Conservation (phyloP, 2,329 filamentous ascomycete genomes). For the Pyricularia pennisetigena region DNA sequence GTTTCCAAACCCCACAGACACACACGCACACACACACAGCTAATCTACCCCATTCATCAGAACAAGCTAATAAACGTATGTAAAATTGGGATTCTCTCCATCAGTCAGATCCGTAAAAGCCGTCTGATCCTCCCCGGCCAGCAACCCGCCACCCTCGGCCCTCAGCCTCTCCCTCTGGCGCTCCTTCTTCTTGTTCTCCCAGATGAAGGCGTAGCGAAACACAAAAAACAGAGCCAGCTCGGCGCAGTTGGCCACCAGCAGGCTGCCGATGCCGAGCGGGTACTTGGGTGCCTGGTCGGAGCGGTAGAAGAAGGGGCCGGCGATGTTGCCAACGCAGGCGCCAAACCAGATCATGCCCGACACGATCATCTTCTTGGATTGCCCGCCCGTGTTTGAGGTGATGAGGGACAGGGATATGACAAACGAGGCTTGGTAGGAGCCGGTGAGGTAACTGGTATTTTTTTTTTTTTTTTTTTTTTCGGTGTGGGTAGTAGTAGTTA, state of each 20-base stretch:
- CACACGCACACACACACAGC: too few species aligned
- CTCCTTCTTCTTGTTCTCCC: slow-evolving; percentile 29
- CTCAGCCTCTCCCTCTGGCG: slow-evolving; percentile 20
- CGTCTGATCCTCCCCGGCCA: slow-evolving; percentile 23
- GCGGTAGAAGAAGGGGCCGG: slow-evolving; percentile 53
- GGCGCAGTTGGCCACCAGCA: slow-evolving; percentile 29
- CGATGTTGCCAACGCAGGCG: slow-evolving; percentile 51
- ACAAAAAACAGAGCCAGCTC: slow-evolving; percentile 27
- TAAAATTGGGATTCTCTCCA: slow-evolving; percentile 30
- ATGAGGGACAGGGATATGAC: slow-evolving; percentile 32
- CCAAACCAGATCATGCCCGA: slow-evolving; percentile 51
- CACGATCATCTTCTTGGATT: slow-evolving; percentile 56
- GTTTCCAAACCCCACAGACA: too few species aligned
- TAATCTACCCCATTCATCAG: too few species aligned
- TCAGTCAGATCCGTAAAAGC: slow-evolving; percentile 32
- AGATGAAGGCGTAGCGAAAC: slow-evolving; percentile 25
- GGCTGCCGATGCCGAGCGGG: slow-evolving; percentile 25
- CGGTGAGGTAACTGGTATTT: slow-evolving; percentile 23
- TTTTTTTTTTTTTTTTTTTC: too few species aligned
- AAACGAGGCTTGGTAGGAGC: slow-evolving; percentile 29
- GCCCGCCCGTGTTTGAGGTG: slow-evolving; percentile 40
- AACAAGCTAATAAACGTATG: slow-evolving; percentile 23
- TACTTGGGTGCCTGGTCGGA: slow-evolving; percentile 28
- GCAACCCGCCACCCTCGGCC: slow-evolving; percentile 13
- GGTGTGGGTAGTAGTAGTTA: too few species aligned